These are phyloP conservation scores for Diaporthe velutina DNA, from an alignment of 2,329 filamentous ascomycete genomes.

Conservation along the genomic window DNA sequence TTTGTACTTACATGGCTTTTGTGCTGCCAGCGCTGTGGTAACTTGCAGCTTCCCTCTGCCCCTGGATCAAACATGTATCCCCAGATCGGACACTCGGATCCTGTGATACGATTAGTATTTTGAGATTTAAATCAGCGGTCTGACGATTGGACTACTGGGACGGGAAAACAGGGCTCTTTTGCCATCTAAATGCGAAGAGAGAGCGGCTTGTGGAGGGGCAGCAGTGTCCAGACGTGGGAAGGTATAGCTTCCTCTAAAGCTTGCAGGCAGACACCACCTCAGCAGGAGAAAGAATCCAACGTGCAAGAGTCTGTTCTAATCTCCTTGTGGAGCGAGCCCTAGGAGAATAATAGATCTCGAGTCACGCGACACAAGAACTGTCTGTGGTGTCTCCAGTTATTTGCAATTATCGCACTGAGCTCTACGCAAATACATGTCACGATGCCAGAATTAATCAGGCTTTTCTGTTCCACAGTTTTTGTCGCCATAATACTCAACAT, in stretches of 20 bases:
- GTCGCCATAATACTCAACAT: neutral
- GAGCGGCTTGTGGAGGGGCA: neutral
- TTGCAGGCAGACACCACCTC: neutral
- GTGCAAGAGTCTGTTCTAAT: too few species aligned
- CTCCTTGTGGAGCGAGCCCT: too few species aligned
- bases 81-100: neutral
- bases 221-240: neutral
- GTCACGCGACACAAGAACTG: neutral
- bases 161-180: neutral
- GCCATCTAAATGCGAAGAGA: neutral
- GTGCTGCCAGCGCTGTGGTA: neutral
- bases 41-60: neutral
- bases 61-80: neutral
- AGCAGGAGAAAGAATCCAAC: neutral
- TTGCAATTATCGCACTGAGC: neutral
- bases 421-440: neutral
- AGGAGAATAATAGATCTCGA: neutral
- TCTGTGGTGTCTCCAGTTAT: neutral
- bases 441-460: neutral
- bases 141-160: conserved; percentile 25
- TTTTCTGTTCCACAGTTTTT: neutral
- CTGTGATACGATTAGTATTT: neutral
- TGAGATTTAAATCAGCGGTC: neutral
- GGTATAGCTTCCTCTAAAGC: neutral
- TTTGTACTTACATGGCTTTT: neutral